Evolutionary conservation across 2,329 filamentous ascomycete genomes (phyloP).

Genomic region (Sporothrix inflata): DNA sequence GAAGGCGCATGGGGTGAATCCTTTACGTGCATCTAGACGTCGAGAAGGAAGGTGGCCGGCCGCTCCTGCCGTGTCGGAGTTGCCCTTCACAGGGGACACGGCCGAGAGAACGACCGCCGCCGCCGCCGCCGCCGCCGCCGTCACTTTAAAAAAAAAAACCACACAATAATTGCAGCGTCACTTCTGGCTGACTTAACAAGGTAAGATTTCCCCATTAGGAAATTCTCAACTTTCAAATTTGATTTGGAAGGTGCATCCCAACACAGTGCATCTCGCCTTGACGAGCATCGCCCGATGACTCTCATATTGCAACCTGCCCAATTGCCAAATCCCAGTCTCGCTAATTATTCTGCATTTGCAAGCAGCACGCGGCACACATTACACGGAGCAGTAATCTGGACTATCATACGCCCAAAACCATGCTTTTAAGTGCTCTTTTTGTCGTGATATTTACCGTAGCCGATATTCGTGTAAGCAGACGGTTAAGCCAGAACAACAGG

Average conservation of each 20-base stretch:
- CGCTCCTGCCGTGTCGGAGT: conserved; percentile 11
- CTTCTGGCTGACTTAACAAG: conserved; percentile 2
- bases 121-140: background rate
- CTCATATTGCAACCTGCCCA: background rate
- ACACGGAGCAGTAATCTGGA: background rate
- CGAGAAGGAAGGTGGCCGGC: background rate
- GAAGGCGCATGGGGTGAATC: background rate
- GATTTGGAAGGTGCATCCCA: conserved; percentile 2
- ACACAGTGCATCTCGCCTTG: background rate
- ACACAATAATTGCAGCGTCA: too few species aligned
- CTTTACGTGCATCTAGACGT: background rate
- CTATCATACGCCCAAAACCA: background rate
- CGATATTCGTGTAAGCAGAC: background rate
- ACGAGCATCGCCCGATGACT: background rate
- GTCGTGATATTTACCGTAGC: background rate
- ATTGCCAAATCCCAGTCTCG: background rate
- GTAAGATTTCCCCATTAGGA: conserved; percentile 24
- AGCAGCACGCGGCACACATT: too few species aligned
- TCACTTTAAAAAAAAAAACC: background rate
- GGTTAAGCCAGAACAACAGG: background rate
- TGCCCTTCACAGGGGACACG: background rate
- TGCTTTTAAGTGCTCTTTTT: background rate
- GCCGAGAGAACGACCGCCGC: conserved; percentile 2
- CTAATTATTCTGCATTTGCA: too few species aligned
- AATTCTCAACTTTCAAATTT: background rate